Evolutionary conservation across 139 green algal species (phyloP).

Genomic region (Coelastrella sp.): DNA sequence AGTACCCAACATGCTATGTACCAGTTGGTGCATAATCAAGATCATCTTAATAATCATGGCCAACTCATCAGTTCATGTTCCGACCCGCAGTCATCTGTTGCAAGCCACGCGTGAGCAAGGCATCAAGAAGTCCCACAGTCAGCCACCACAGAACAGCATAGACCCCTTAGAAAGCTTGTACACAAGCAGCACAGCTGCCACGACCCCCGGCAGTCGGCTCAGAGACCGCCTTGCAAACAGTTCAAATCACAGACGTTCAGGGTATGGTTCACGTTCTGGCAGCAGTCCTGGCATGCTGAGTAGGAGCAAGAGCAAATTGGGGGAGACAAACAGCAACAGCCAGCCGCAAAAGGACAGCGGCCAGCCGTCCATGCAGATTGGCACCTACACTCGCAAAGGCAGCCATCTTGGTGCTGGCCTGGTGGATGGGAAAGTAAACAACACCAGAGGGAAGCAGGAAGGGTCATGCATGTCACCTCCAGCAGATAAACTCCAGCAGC

Average conservation of each 20-base stretch:
- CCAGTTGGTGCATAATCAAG: background rate
- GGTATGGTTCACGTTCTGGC: background rate
- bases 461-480: background rate
- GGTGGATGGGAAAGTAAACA: too few relatives aligned
- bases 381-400: too few relatives aligned
- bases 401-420: too few relatives aligned
- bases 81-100: slow-evolving; percentile 5
- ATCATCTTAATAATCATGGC: background rate
- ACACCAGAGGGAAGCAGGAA: too few relatives aligned
- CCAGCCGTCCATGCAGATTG: background rate
- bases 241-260: background rate
- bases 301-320: background rate
- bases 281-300: too few relatives aligned
- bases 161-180: too few relatives aligned
- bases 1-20: too few relatives aligned
- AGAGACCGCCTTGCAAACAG: background rate
- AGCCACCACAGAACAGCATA: too few relatives aligned
- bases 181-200: background rate
- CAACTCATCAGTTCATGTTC: background rate
- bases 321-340: background rate
- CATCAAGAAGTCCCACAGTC: slow-evolving; percentile 38
- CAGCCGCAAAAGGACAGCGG: background rate
- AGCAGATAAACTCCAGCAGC: background rate
- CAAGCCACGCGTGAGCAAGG: slow-evolving; percentile 34
- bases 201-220: too few relatives aligned